These are phyloP conservation scores for Komagataella phaffii DNA, from an alignment of 805 yeast genomes.

Conservation along the genomic window DNA sequence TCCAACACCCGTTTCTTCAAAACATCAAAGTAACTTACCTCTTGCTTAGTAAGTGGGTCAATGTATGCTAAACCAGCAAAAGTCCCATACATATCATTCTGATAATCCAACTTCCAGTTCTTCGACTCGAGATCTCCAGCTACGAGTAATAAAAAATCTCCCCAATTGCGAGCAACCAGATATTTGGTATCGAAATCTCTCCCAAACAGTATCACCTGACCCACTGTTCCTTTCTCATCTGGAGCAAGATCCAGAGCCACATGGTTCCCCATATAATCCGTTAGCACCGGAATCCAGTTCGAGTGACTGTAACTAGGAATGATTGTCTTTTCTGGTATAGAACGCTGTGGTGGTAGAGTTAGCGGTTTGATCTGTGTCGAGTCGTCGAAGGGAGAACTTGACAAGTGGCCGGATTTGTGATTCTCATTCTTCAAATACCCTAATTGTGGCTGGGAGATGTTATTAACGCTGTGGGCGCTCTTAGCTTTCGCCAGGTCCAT, in stretches of 20 bases:
- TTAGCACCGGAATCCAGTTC: constrained; percentile 79
- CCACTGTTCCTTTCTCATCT: constrained; percentile 57
- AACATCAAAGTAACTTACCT: constrained; percentile 26
- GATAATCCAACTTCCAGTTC: constrained; percentile 50
- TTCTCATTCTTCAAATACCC: constrained; percentile 8
- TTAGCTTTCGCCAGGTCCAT: constrained; percentile 10
- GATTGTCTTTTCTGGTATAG: constrained; percentile 62
- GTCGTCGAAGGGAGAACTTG: background rate
- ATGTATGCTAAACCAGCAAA: constrained; percentile 57
- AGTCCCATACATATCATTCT: constrained; percentile 49
- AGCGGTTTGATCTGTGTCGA: constrained; percentile 20
- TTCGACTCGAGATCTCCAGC: constrained; percentile 77
- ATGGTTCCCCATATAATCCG: constrained; percentile 81
- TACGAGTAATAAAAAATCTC: constrained; percentile 63
- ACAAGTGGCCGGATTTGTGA: background rate
- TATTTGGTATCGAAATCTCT: constrained; percentile 83
- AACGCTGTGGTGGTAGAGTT: constrained; percentile 35
- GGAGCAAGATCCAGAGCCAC: constrained; percentile 79
- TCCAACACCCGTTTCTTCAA: constrained; percentile 2
- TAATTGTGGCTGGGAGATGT: constrained; percentile 7
- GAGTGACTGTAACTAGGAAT: constrained; percentile 67
- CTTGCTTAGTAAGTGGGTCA: constrained; percentile 40
- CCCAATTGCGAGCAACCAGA: constrained; percentile 77
- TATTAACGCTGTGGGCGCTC: constrained; percentile 3
- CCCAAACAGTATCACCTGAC: constrained; percentile 84